Evolutionary conservation across 768 basidiomycete genomes (phyloP), one percentile per base, ranked within the genome.

Genomic region (Termitomyces sp.): DNA sequence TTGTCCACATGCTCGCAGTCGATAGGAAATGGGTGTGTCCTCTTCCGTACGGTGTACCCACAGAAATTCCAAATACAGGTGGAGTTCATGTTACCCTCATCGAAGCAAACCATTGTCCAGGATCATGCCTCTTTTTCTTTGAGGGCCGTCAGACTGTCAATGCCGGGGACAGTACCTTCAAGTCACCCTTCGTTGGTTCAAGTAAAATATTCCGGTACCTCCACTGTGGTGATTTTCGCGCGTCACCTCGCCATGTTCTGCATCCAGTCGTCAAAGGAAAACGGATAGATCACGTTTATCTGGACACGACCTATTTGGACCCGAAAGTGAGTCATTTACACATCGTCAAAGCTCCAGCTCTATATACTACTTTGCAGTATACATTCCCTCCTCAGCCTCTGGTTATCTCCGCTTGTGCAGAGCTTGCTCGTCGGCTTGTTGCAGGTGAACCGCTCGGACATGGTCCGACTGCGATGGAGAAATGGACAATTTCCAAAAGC

Each of bases 101-200:
- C n/a, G 92, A 97, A 65, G 97, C 96, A 10, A 98, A 99, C 68
- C 97, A 98, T 66, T 98, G 96, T 69, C 97, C 97, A 5, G 97
- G 97, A 4, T 97, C 94, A 2, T 92, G 86, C 57, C 75, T 99
- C 26, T 98, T 98, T 71, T 78, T 96, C 35, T 98, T 94, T 63
- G 93, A 98, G 71, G 96, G 97, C 6, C 80, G 71, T 42, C 95
- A 98, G 68, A 98, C 94, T 0, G 74, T 88, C 53, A 78, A 96
- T 67, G 91, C 93, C 0, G 95, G 94, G 0, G 94, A 96, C 67
- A 89, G 87, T 55, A 72, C 74, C 3, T 89, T 85, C 75, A 84
- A 80, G 58, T 90, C 89, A 0, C 73, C 81, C 0, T 84, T 76
- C 55, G 77, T 96, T 14, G 93, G 91, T 3, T 84, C 87, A 2